phyloP scores from a whole-genome alignment of 1,139 yeast species.

The Blastobotrys arbuscula region DNA sequence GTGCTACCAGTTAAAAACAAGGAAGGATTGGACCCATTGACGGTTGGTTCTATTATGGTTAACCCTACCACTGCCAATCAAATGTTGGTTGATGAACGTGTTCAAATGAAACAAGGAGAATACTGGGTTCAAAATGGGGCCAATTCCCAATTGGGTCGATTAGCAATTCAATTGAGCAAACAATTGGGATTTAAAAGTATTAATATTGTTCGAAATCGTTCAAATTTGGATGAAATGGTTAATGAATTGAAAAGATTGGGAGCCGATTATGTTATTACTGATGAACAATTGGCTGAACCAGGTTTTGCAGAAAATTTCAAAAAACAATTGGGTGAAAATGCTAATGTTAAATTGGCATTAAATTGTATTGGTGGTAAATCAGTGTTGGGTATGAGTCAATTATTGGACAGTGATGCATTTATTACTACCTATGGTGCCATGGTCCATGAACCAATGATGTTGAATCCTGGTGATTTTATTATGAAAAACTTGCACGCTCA shows the following conservation, averaged over 20 bases:
- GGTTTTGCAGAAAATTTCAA: constrained; percentile 58
- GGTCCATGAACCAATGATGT: not conserved
- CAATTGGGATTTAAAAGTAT: constrained; percentile 75
- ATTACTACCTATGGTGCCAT: not conserved
- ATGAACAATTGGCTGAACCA: constrained; percentile 67
- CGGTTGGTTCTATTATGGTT: constrained; percentile 88
- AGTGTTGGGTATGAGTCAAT: not conserved
- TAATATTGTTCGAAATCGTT: constrained; percentile 82
- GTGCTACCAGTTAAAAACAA: constrained; percentile 45
- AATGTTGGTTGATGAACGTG: constrained; percentile 68
- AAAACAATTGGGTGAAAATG: constrained; percentile 26
- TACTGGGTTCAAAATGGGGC: constrained; percentile 98
- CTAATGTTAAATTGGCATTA: not conserved
- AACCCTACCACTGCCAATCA: constrained; percentile 92
- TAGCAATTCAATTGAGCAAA: constrained; percentile 81
- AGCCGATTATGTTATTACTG: constrained; percentile 90
- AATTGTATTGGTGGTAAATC: not conserved
- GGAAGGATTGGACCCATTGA: constrained; percentile 35
- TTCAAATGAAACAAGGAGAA: constrained; percentile 61
- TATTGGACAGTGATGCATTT: not conserved
- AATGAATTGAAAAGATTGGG: constrained; percentile 58
- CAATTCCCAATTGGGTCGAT: constrained; percentile 89
- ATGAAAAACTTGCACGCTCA: not conserved
- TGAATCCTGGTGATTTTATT: not conserved
- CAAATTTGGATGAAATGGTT: constrained; percentile 58